These are phyloP conservation scores for Ophiorrhiza pumila DNA, from an alignment of 257 asterid species.

Conservation along the genomic window DNA sequence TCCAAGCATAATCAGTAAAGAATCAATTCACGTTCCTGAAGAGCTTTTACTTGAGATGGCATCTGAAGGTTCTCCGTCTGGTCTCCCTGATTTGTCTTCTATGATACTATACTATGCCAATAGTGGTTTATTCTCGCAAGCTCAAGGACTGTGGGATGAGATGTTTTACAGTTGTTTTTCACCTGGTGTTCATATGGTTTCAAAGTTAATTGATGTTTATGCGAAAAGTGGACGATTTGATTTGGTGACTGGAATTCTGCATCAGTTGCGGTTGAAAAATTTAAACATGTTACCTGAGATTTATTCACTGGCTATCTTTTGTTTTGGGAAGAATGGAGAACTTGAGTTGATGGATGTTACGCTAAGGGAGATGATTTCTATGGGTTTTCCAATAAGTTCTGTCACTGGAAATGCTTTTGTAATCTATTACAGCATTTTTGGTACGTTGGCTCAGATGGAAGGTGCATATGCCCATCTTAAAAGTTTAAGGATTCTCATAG, in stretches of 20 bases:
- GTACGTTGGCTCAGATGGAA: constrained; percentile 65
- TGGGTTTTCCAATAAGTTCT: constrained; percentile 69
- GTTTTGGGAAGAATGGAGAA: constrained; percentile 68
- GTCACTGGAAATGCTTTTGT: constrained; percentile 74
- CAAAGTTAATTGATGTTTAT: constrained; percentile 45
- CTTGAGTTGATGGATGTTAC: constrained; percentile 67
- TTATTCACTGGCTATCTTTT: constrained; percentile 42
- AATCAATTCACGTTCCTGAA: constrained; percentile 27
- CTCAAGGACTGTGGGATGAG: constrained; percentile 57
- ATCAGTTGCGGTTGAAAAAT: constrained; percentile 44
- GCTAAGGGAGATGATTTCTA: constrained; percentile 61
- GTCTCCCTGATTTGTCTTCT: constrained; percentile 36
- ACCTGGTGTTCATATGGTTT: constrained; percentile 45
- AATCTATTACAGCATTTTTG: constrained; percentile 51
- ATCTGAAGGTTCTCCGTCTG: constrained; percentile 24
- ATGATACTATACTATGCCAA: constrained; percentile 46
- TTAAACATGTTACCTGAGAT: constrained; percentile 31
- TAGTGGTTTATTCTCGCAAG: constrained; percentile 43
- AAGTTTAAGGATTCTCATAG: constrained; percentile 78
- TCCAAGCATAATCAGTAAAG: constrained; percentile 24
- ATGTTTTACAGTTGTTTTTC: constrained; percentile 50
- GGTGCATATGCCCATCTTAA: constrained; percentile 68
- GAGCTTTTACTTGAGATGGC: constrained; percentile 24
- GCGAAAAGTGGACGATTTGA: constrained; percentile 43
- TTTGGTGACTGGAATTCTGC: constrained; percentile 45